phyloP scores from a whole-genome alignment of 2,329 filamentous ascomycete genomes.

The Herpotrichia juniperi region DNA sequence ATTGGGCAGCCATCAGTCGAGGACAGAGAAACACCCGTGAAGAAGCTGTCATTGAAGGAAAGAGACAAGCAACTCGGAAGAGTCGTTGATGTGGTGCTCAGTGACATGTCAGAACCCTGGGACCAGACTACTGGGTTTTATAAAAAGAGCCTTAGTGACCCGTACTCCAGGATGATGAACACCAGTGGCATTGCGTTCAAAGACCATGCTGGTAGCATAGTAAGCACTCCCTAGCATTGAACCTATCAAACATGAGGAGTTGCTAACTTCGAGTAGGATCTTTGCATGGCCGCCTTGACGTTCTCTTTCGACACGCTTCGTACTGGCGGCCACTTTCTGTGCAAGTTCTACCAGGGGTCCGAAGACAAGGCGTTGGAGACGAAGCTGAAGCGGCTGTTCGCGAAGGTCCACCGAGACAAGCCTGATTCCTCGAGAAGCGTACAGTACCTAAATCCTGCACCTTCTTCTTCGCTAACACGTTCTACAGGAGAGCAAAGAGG shows the following conservation, averaged over 20 bases:
- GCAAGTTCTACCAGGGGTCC: conserved; percentile 93
- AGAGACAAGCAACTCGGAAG: conserved; percentile 54
- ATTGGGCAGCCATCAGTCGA: conserved; percentile 17
- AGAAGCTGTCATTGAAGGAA: conserved; percentile 35
- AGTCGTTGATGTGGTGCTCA: conserved; percentile 89
- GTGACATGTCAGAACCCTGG: conserved; percentile 99
- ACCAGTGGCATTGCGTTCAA: conserved; percentile 86
- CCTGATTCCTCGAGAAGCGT: conserved; percentile 89
- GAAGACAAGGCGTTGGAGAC: conserved; percentile 83
- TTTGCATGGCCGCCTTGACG: conserved; percentile 82
- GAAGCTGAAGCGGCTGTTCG: conserved; percentile 77
- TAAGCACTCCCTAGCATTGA: conserved; percentile 52
- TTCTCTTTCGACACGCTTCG: conserved; percentile 87
- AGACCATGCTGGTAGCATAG: conserved; percentile 95
- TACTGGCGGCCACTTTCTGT: conserved; percentile 86
- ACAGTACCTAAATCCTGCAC: conserved; percentile 44
- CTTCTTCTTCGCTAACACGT: conserved; percentile 4
- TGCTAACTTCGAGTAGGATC: conserved; percentile 65
- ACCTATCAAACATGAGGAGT: background rate
- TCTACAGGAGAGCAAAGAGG: conserved; percentile 77
- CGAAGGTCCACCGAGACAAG: conserved; percentile 83
- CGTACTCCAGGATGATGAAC: conserved; percentile 99
- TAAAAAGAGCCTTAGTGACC: conserved; percentile 92
- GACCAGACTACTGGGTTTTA: conserved; percentile 77
- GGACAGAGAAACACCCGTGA: conserved; percentile 28